These are phyloP conservation scores for Termitomyces sp. DNA, from an alignment of 768 basidiomycete genomes.

Conservation along the genomic window DNA sequence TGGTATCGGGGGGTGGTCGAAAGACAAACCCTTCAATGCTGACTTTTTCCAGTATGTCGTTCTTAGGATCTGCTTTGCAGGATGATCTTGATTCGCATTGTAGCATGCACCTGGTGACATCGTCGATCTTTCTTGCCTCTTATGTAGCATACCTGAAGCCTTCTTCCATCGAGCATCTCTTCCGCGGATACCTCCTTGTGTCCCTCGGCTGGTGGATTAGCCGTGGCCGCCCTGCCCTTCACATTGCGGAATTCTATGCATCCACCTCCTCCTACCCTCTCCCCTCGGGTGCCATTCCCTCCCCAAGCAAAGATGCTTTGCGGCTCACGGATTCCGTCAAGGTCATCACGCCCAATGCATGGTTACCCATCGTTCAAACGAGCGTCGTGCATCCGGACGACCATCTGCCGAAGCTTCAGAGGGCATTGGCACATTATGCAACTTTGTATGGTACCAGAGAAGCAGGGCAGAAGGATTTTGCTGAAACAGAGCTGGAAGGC, in stretches of 20 bases:
- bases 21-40: slow-evolving; percentile 15
- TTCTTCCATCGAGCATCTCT: slow-evolving; percentile 42
- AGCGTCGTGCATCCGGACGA: slow-evolving; percentile 57
- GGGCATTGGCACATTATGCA: slow-evolving; percentile 23
- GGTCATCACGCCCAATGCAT: slow-evolving; percentile 43
- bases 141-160: slow-evolving; percentile 33
- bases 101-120: slow-evolving; percentile 66
- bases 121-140: slow-evolving; percentile 55
- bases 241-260: slow-evolving; percentile 44
- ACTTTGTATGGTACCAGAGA: slow-evolving; percentile 25
- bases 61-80: neutral
- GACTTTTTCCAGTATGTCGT: slow-evolving; percentile 19
- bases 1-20: slow-evolving; percentile 15
- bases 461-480: slow-evolving; percentile 15
- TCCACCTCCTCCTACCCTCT: slow-evolving; percentile 16
- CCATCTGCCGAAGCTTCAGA: slow-evolving; percentile 31
- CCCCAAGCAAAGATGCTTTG: slow-evolving; percentile 18
- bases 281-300: slow-evolving; percentile 17
- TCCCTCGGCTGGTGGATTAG: slow-evolving; percentile 51
- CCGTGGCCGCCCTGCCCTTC: slow-evolving; percentile 47
- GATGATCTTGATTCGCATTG: neutral
- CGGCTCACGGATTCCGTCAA: slow-evolving; percentile 24
- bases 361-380: slow-evolving; percentile 52
- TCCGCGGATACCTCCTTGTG: slow-evolving; percentile 52
- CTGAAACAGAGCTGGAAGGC: slow-evolving; percentile 33